Evolutionary conservation across 768 basidiomycete species (phyloP).

Genomic region (Pleurotus cornucopiae): DNA sequence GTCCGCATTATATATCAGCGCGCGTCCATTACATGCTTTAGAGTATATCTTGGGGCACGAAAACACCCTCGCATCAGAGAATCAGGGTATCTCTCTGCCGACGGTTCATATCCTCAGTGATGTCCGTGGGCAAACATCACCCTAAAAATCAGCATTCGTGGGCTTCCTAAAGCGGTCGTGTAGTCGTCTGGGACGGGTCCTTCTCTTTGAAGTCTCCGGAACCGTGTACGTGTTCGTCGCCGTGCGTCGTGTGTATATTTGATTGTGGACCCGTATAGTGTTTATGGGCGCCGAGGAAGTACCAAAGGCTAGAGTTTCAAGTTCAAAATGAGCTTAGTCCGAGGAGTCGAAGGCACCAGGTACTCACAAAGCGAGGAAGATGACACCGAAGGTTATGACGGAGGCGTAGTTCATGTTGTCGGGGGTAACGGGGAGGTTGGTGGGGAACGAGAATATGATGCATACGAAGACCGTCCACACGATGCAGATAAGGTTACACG

Average conservation of each 20-base stretch:
- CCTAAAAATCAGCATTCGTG: not conserved
- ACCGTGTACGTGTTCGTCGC: not conserved
- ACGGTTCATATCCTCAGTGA: not conserved
- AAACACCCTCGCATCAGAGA: not conserved
- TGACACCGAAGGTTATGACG: slow-evolving; percentile 54
- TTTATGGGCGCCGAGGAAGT: slow-evolving; percentile 44
- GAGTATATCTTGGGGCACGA: not conserved
- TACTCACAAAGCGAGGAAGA: slow-evolving; percentile 49
- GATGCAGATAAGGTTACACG: slow-evolving; percentile 63
- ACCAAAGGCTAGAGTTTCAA: slow-evolving; percentile 39
- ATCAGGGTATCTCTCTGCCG: not conserved
- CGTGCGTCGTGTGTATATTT: slow-evolving; percentile 31
- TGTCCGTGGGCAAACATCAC: not conserved
- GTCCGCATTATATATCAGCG: not conserved
- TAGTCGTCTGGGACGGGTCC: not conserved
- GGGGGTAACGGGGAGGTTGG: slow-evolving; percentile 60
- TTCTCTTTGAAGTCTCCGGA: slow-evolving; percentile 4
- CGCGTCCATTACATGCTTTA: not conserved
- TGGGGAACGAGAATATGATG: slow-evolving; percentile 73
- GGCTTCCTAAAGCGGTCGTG: not conserved
- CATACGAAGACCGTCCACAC: slow-evolving; percentile 64
- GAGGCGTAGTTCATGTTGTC: slow-evolving; percentile 82
- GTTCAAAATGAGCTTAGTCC: slow-evolving; percentile 6
- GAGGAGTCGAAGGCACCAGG: not conserved
- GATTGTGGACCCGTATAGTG: slow-evolving; percentile 60